These are phyloP conservation scores for Chamaecyparis obtusa DNA, from an alignment of 75 land plant species.

Conservation along the genomic window DNA sequence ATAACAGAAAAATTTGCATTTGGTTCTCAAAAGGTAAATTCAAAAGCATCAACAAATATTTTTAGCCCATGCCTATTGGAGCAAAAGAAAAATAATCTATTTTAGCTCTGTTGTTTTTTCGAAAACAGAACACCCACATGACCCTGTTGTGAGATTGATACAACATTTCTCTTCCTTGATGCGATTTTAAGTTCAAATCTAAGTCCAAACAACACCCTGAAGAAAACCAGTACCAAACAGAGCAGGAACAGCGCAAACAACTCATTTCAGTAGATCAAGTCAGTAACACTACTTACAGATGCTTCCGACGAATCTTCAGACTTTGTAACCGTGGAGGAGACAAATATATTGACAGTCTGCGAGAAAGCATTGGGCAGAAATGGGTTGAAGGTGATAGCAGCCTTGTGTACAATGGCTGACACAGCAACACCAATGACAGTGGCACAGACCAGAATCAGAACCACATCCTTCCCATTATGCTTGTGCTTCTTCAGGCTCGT, in stretches of 20 bases:
- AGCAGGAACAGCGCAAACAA: neutral
- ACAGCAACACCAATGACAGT: neutral
- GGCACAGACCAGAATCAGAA: constrained; percentile 6
- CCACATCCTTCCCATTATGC: neutral
- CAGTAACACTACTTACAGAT: neutral
- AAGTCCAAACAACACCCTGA: neutral
- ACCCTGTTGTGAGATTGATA: neutral
- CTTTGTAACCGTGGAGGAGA: neutral
- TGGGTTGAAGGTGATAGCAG: constrained; percentile 3
- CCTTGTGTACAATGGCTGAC: constrained; percentile 5
- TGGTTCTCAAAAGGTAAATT: neutral
- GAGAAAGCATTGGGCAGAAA: constrained; percentile 1
- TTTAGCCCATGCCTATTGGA: neutral
- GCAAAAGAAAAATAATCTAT: neutral
- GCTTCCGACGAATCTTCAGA: neutral
- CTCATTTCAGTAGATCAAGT: neutral
- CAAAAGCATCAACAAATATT: neutral
- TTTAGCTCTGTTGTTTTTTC: neutral
- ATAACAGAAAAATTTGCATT: neutral
- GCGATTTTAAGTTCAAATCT: neutral
- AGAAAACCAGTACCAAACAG: neutral
- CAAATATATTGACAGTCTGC: neutral
- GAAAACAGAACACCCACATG: too few relatives aligned
- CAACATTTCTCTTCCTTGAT: neutral
- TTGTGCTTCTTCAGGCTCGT: neutral